Conservation (phyloP, 2,329 filamentous ascomycete genomes). For the Colletotrichum chrysophilum region DNA sequence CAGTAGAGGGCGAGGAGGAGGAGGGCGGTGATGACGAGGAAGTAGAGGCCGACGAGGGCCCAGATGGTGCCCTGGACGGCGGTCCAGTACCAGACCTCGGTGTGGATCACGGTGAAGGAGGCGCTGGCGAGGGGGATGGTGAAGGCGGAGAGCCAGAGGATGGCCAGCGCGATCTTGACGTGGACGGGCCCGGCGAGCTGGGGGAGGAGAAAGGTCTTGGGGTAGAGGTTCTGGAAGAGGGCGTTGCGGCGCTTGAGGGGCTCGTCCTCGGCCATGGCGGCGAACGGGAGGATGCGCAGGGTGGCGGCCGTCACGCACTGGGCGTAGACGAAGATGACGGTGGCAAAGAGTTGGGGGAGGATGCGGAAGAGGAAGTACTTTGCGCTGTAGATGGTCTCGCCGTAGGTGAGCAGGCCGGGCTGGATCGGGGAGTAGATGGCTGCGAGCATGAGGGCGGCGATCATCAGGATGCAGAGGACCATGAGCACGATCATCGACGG, state of each 20-base stretch:
- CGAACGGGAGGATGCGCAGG: conserved; percentile 80
- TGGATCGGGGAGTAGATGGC: conserved; percentile 70
- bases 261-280: conserved; percentile 72
- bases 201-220: conserved; percentile 70
- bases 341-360: conserved; percentile 78
- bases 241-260: conserved; percentile 65
- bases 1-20: conserved; percentile 69
- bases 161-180: conserved; percentile 68
- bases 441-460: conserved; percentile 73
- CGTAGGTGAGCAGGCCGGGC: conserved; percentile 72
- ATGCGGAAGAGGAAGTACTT: conserved; percentile 89
- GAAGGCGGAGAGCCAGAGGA: conserved; percentile 80
- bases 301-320: conserved; percentile 77
- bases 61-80: conserved; percentile 80
- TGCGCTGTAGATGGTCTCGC: conserved; percentile 68
- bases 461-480: conserved; percentile 70
- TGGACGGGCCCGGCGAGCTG: conserved; percentile 66
- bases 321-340: conserved; percentile 75
- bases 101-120: conserved; percentile 70
- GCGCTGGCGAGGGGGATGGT: conserved; percentile 82
- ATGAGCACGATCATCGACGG: conserved; percentile 66
- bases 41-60: conserved; percentile 77
- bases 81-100: conserved; percentile 77
- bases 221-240: conserved; percentile 72
- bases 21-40: conserved; percentile 65